Evolutionary conservation across 768 basidiomycete species (phyloP), one percentile per base, ranked within the genome.

Genomic region (Boletellus sp.): DNA sequence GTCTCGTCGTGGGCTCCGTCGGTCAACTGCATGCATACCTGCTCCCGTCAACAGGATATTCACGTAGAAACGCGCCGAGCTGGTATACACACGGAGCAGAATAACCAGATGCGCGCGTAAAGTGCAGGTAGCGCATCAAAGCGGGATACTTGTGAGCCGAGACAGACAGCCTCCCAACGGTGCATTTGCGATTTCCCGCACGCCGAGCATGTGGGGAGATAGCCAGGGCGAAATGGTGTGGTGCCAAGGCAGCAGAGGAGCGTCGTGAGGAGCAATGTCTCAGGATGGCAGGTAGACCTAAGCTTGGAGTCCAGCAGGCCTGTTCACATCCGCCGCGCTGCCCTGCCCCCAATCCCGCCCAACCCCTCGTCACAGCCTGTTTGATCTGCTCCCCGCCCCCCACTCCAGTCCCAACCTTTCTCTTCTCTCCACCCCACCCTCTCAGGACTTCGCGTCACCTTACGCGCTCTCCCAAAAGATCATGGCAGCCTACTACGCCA

Each of bases 401-500:
- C 31, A 33, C 22, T 38, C 40, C 39, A 42, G 42, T n/a, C 39
- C 49, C 42, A 12, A 26, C 8, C 48, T 26, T 28, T 42, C 49
- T 41, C 48, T 37, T 40, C 13, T 51, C 37, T 17, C 32, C 52
- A 44, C 35, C 46, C 36, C 38, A 28, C 33, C 17, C 17, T 34
- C 42, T 45, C 37, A 42, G 9, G 36, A 13, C 50, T 45, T 43
- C 52, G 49, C 48, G 49, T 51, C 56, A 2, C 37, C 49, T 39
- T 45, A 52, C 59, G 19, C 44, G 48, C 44, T 50, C 51, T 24
- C 44, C n/a, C 34, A 46, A 48, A 58, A 28, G 22, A 55, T 48
- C 52, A 53, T 68, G 66, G 66, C 66, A 13, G 64, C 68, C 22
- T 68, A 60, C 57, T 68, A 68, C 37, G 60, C 55, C 34, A 46